Conservation (phyloP, 2,329 filamentous ascomycete species). For the Clarireedia hainanense region DNA sequence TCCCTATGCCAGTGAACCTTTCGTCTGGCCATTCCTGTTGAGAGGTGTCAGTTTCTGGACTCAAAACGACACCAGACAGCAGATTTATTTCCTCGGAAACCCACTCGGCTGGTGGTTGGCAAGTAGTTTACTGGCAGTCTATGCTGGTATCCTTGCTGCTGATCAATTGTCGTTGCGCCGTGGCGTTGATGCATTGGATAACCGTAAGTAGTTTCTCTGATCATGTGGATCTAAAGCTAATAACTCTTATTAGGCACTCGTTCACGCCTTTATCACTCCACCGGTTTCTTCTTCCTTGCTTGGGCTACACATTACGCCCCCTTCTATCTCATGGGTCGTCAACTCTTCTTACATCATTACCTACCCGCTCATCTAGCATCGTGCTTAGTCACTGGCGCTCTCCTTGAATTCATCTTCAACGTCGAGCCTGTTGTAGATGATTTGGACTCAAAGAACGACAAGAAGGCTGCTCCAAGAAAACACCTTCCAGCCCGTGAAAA, state of each 20-base stretch:
- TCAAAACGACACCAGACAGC: constrained; percentile 84
- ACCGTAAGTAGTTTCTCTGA: constrained; percentile 56
- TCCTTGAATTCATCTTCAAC: constrained; percentile 95
- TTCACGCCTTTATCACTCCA: constrained; percentile 93
- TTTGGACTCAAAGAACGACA: constrained; percentile 35
- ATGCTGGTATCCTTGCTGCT: constrained; percentile 81
- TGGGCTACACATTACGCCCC: constrained; percentile 97
- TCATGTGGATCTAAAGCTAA: constrained; percentile 24
- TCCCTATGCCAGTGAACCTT: constrained; percentile 88
- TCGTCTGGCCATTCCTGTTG: constrained; percentile 96
- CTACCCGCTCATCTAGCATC: constrained; percentile 90
- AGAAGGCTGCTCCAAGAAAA: constrained; percentile 38
- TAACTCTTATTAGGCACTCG: constrained; percentile 58
- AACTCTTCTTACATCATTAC: constrained; percentile 97
- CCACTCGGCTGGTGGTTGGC: constrained; percentile 96
- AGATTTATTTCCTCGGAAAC: constrained; percentile 98
- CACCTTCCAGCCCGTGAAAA: constrained; percentile 76
- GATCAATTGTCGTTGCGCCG: constrained; percentile 91
- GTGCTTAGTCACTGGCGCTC: constrained; percentile 77
- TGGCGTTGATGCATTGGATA: constrained; percentile 86
- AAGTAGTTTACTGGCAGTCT: constrained; percentile 86
- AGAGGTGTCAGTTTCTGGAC: constrained; percentile 99
- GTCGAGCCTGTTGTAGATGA: constrained; percentile 64
- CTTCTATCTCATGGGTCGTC: constrained; percentile 96
- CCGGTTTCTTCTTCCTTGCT: constrained; percentile 96